Evolutionary conservation across 2,329 filamentous ascomycete species (phyloP), one percentile per base, ranked within the genome.

Genomic region (Colletotrichum sp.): DNA sequence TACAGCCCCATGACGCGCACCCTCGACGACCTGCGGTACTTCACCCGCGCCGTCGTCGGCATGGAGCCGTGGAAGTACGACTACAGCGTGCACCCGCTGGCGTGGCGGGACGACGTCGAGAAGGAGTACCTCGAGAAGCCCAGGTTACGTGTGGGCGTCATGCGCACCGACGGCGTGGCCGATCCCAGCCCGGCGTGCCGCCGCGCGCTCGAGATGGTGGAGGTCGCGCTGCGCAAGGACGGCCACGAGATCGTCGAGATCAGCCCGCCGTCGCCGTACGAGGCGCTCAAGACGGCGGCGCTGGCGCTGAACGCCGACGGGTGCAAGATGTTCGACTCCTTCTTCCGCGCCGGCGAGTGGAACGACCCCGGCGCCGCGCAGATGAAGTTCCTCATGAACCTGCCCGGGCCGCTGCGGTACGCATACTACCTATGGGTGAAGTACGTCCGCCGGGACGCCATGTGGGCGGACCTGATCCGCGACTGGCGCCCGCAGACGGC

Each of bases 1-100:
- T 98, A 96, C 85, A 96, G 94, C 73, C 96, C 96, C 7, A 98
- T 98, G 96, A 92, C 96, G 4, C 91, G 96, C 69, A 98, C 96
- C 0, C 85, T 98, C 74, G 91, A 93, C 77, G 96, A 98, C 81
- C 86, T 98, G 76, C 90, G 90, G 1, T 98, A 98, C 85, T 98
- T 98, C 83, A 94, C 95, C 5, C 92, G 92, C 68, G 91, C 92
- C 9, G 87, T 98, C 70, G 91, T 98, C 71, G 86, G 91, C 66
- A 96, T 97, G 92, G 88, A 94, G 84, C 95, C 96, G 0, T 98
- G 96, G 96, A 93, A 91, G 75, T 98, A 97, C 81, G 96, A 98
- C 82, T 93, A 95, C 79, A 93, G 92, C 1, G 95, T 96, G 2
- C 95, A 98, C 81, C 96, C 95, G 0, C 88, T 98, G n/a, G 88